Base-by-base conservation (phyloP, 176 grass and related monocot genomes). In the Lolium rigidum region DNA sequence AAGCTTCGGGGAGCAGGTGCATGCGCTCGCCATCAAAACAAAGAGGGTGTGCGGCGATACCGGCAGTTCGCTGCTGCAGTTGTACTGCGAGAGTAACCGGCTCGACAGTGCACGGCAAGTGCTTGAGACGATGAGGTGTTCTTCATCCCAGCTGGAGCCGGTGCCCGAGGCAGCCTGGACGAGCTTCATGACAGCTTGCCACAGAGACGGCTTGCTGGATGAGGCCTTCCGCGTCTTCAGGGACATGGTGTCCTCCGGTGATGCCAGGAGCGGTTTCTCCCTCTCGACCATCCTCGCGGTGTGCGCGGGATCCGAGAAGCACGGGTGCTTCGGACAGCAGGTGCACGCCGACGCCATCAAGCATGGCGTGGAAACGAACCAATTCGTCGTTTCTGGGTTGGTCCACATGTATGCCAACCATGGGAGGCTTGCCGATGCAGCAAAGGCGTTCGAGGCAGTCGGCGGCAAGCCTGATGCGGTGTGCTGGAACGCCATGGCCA, bases 341-440 rank as follows among this genome's bases (percentile, higher is more conserved):
- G 83, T 94, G 60, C 96, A 98, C 20, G 88, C 91, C 1, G 74
- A 87, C 16, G 59, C 93, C 84, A 66, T 98, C 62, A 98, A 98
- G 57, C 89, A 89, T 1, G 93, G 93, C 9, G 20, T 85, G 43
- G 90, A 77, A 64, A 89, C 71, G 2, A 74, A 95, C 75, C 88
- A 83, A 48, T 98, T 92, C 24, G 88, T 98, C 0, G 82, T 85
- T 4, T 88, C 91, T 31, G 82, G 96, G 56, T 69, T 98, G 79
- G 86, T 98, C 6, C 88, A 92, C 76, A 88, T 98, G 93, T 98
- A 98, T 46, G 79, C 90, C 0, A 93, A 92, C 17, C 83, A 95
- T 43, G 88, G 86, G 44, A 76, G 58, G 55, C 77, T 91, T 28
- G 46, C 35, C 3, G 91, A 95, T 2, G 96, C 91, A 10, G 26